Base-by-base conservation (phyloP, 768 basidiomycete genomes). In the Coprinellus aureogranulatus region DNA sequence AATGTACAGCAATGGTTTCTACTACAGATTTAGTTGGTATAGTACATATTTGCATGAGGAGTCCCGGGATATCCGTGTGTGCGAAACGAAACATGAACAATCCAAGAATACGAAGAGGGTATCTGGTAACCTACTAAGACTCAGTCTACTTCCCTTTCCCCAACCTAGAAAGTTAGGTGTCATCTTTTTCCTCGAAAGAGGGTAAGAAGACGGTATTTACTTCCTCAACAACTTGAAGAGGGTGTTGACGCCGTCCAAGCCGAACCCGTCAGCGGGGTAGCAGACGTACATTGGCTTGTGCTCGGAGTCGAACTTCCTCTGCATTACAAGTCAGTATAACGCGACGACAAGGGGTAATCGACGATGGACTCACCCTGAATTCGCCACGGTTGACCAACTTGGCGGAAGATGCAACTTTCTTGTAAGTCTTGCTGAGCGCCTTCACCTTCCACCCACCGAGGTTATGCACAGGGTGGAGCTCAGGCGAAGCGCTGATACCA, bases 271-370 rank as follows among this genome's bases (percentile, higher is more conserved):
- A 2, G 74, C 69, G 2, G 81, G 79, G 59, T 80, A 81, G 64
- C 80, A 81, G 9, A 82, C 76, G 59, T 81, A 82, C 75, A 81
- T 80, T 2, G 72, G 72, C 28, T 74, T 66, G 25, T 72, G 67
- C 18, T 69, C 65, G 10, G 77, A 68, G 46, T 79, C 75, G 50
- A 82, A 82, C 65, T 82, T 80, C 31, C 69, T 71, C 79, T 78
- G 60, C 40, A 54, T 49, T 55, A 45, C 22, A 12, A 28, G 39
- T 60, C 42, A 57, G 51, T n/a, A 25, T 49, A 22, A 30, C 34
- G 6, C 23, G 37, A 3, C 44, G 40, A 27, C 20, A 3, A 1
- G 0, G 6, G 8, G 10, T 25, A 12, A 27, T 10, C 46, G 25
- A 37, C 1, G 0, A 18, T 49, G 40, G 0, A 65, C 75, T 59